Base-by-base conservation (phyloP, 305 asterid genomes). In the Solanum hybrid region DNA sequence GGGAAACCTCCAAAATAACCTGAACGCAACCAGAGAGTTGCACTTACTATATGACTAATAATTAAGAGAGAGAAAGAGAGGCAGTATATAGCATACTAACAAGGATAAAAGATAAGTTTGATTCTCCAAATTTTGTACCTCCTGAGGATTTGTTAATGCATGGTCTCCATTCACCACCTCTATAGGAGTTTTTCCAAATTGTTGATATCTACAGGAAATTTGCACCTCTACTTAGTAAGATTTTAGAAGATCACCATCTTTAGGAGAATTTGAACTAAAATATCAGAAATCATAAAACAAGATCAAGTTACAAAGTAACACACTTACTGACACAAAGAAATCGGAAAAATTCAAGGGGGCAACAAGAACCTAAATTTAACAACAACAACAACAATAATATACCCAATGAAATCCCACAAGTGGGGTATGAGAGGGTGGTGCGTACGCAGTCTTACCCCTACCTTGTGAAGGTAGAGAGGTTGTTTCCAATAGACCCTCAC, bases 101-200 rank as follows among this genome's bases (percentile, higher is more conserved):
- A 7, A 85, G 46, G 76, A 85, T 11, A 85, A 85, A 85, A 46
- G 87, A 85, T 29, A 51, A 31, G 76, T 85, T 56, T 6, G 87
- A 85, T 85, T 85, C n/a, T 82, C 46, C 75, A 40, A 69, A 89
- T 51, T 40, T 11, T 76, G 38, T 92, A 96, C 98, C 98, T 93
- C 93, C 96, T 76, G 95, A 92, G 90, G 97, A 94, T 89, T 86
- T 93, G 93, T 93, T 93, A 91, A 94, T 93, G 95, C 98, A 97
- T 13, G 98, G 96, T 91, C 94, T 95, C 99, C 98, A 97, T 86
- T 94, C 97, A 73, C 97, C 98, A 89, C 94, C 93, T 93, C 93
- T 95, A 89, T 96, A 94, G 88, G 98, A 96, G 89, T 95, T 94
- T 79, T 95, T 95, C 98, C 99, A 97, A 92, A 96, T 94, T 40